phyloP scores from a whole-genome alignment of 2,329 filamentous ascomycete genomes.

The Pezicula radicicola region DNA sequence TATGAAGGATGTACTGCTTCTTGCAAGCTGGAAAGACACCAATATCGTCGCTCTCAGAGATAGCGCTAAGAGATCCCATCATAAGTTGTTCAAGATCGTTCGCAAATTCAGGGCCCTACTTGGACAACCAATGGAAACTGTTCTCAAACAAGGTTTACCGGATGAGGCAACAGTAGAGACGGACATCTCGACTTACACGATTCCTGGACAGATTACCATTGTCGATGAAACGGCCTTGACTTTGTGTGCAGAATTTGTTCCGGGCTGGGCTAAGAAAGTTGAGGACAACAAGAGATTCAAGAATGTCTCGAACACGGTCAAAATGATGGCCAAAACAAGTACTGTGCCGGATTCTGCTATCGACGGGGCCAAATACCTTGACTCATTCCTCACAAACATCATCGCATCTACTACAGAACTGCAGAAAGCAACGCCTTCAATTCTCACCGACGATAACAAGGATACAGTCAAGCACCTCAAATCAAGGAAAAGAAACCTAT shows the following conservation, averaged over 20 bases:
- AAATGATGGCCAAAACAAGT: conserved; percentile 69
- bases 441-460: conserved; percentile 86
- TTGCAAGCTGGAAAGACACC: conserved; percentile 97
- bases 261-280: conserved; percentile 42
- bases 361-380: conserved; percentile 56
- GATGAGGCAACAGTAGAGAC: conserved; percentile 30
- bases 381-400: conserved; percentile 67
- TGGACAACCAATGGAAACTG: conserved; percentile 67
- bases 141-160: conserved; percentile 59
- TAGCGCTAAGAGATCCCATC: conserved; percentile 85
- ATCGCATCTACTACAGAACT: conserved; percentile 68
- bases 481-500: conserved; percentile 82
- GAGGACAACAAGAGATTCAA: conserved; percentile 55
- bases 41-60: conserved; percentile 88
- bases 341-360: conserved; percentile 48
- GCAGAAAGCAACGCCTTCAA: conserved; percentile 76
- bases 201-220: conserved; percentile 9
- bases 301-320: conserved; percentile 66
- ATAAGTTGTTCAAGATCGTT: conserved; percentile 87
- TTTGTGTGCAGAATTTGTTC: conserved; percentile 25
- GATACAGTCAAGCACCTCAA: conserved; percentile 83
- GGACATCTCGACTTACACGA: background rate
- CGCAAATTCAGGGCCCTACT: conserved; percentile 83
- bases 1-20: conserved; percentile 86
- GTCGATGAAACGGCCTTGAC: conserved; percentile 24